A percentile compares a stretch with the other conserved stretches of the same genome.
These are phyloP conservation scores for Plicaturopsis crispa DNA, from an alignment of 768 basidiomycete genomes.

Conservation along the genomic window DNA sequence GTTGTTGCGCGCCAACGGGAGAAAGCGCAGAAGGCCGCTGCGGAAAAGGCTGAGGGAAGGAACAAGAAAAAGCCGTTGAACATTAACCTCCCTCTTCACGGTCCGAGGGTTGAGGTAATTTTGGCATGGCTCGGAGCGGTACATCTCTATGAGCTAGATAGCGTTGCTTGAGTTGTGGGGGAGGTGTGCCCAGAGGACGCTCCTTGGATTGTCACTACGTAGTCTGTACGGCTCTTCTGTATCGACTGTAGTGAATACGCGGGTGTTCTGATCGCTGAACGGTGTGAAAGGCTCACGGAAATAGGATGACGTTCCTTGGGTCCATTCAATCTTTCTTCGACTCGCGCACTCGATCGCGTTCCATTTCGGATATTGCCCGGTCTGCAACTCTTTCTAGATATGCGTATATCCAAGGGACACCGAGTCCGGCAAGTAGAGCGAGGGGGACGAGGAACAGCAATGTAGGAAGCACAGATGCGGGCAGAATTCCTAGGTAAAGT, in stretches of 20 bases:
- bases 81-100: constrained; percentile 80
- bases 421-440: constrained; percentile 14
- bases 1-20: constrained; percentile 58
- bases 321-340: no score
- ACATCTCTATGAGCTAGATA: constrained; percentile 67
- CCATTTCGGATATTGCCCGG: no score
- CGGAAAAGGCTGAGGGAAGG: constrained; percentile 37
- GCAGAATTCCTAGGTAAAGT: constrained; percentile 49
- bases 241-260: no score
- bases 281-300: no score
- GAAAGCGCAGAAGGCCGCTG: constrained; percentile 42
- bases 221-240: no score
- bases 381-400: constrained; percentile 14
- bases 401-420: constrained; percentile 11
- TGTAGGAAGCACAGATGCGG: constrained; percentile 38
- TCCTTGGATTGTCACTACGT: not conserved
- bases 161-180: not conserved
- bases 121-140: constrained; percentile 83
- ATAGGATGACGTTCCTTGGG: no score
- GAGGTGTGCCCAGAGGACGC: not conserved
- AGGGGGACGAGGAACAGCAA: constrained; percentile 20
- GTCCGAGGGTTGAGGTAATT: constrained; percentile 78
- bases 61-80: constrained; percentile 52
- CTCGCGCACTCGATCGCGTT: constrained; percentile 19
- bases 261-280: no score